Percentiles rank a stretch among this genome's conserved stretches.
These are phyloP conservation scores for Phoma sp. DNA, from an alignment of 2,329 filamentous ascomycete genomes.

Conservation along the genomic window DNA sequence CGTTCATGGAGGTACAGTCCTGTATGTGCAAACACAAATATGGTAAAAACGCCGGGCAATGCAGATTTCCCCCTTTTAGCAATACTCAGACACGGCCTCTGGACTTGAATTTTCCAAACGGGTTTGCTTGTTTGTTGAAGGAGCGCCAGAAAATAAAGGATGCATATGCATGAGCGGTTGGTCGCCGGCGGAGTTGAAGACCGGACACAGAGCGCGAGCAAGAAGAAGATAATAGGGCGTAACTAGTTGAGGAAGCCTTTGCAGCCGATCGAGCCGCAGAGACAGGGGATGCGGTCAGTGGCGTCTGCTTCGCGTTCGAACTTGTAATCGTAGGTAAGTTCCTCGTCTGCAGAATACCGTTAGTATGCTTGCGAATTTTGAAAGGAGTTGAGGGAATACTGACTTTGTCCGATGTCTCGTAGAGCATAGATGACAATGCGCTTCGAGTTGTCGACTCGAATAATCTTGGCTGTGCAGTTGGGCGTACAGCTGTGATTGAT, in stretches of 20 bases:
- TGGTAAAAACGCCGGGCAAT: too few species aligned
- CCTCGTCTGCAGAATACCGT: conserved; percentile 73
- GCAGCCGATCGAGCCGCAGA: conserved; percentile 93
- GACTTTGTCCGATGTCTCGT: conserved; percentile 93
- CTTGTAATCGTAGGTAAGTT: conserved; percentile 99
- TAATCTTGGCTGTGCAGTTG: conserved; percentile 99
- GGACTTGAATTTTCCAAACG: too few species aligned
- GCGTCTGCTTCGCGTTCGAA: conserved; percentile 97
- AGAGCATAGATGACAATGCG: conserved; percentile 98
- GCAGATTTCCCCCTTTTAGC: too few species aligned
- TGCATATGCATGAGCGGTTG: too few species aligned
- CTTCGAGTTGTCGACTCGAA: conserved; percentile 97
- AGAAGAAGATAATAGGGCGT: conserved; percentile 5
- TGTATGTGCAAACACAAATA: too few species aligned
- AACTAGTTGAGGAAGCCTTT: conserved; percentile 95
- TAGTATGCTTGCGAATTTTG: conserved; percentile 25
- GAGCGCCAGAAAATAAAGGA: too few species aligned
- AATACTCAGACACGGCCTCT: too few species aligned
- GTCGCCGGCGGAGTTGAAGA: too few species aligned
- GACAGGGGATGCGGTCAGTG: conserved; percentile 92
- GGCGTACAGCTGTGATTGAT: conserved; percentile 99
- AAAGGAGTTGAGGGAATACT: conserved; percentile 46
- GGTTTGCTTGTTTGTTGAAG: too few species aligned
- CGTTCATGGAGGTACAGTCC: too few species aligned
- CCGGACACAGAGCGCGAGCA: too few species aligned